phyloP scores from a whole-genome alignment of 345 rosid species.

The Barbarea vulgaris region DNA sequence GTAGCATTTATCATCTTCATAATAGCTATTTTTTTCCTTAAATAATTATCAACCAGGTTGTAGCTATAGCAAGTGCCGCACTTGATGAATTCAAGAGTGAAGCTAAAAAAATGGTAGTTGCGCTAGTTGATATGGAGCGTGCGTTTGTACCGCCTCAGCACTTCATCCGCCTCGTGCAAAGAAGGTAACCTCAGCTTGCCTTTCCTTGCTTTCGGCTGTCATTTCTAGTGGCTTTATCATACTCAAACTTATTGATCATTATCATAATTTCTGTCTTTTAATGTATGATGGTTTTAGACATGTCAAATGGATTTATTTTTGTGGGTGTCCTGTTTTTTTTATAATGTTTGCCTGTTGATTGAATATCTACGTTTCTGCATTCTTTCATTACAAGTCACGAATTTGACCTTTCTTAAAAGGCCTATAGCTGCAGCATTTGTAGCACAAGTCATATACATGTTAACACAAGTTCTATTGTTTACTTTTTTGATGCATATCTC shows the following conservation, averaged over 20 bases:
- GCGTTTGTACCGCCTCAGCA: constrained; percentile 88
- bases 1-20: neutral
- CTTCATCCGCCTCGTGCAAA: constrained; percentile 77
- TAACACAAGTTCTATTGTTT: neutral
- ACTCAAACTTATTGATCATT: neutral
- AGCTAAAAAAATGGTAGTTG: constrained; percentile 80
- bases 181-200: constrained; percentile 52
- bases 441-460: neutral
- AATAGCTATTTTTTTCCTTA: neutral
- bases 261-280: neutral
- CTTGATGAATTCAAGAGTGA: constrained; percentile 76
- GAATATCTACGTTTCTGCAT: neutral
- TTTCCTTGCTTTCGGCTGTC: constrained; percentile 6
- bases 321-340: neutral
- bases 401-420: neutral
- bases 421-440: constrained; percentile 10
- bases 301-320: constrained; percentile 10
- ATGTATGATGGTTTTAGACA: neutral
- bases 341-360: neutral
- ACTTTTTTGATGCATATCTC: constrained; percentile 24
- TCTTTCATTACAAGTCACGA: neutral
- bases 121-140: constrained; percentile 87
- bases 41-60: constrained; percentile 47
- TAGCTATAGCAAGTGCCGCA: constrained; percentile 74
- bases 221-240: constrained; percentile 10